These are phyloP conservation scores for Neurospora sp. DNA, from an alignment of 495 filamentous ascomycete genomes.

Conservation along the genomic window DNA sequence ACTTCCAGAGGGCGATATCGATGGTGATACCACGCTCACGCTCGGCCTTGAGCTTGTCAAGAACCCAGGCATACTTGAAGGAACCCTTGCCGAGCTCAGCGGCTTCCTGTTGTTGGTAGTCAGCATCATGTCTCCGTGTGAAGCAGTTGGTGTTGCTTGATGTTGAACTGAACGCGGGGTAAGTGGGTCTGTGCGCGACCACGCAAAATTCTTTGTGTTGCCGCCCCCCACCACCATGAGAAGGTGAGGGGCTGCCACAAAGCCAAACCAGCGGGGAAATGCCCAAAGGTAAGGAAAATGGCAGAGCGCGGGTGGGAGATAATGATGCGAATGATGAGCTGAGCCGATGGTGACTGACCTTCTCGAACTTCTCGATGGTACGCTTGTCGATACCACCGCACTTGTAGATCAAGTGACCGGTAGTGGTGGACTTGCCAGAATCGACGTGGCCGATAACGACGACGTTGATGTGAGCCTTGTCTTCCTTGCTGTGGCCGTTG, in stretches of 20 bases:
- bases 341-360: constrained; percentile 49
- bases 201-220: constrained; percentile 13
- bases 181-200: constrained; percentile 21
- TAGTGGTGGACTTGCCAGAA: constrained; percentile 98
- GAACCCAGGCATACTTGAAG: constrained; percentile 99
- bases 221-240: constrained; percentile 24
- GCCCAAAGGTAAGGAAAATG: constrained; percentile 5
- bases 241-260: constrained; percentile 17
- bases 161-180: constrained; percentile 3
- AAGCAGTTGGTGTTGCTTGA: not conserved
- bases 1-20: constrained; percentile 99
- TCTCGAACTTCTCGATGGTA: constrained; percentile 99
- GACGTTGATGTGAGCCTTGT: constrained; percentile 85
- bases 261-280: constrained; percentile 11
- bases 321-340: constrained; percentile 1
- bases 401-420: constrained; percentile 98
- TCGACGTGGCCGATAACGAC: constrained; percentile 99
- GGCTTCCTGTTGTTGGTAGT: constrained; percentile 62
- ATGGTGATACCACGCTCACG: constrained; percentile 99
- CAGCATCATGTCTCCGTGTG: constrained; percentile 10
- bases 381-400: constrained; percentile 99
- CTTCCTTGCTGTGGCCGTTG: constrained; percentile 57
- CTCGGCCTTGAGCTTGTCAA: constrained; percentile 99
- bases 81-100: constrained; percentile 99
- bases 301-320: not conserved